Base-by-base conservation (phyloP, 805 yeast species). In the Zygotorulaspora florentina region DNA sequence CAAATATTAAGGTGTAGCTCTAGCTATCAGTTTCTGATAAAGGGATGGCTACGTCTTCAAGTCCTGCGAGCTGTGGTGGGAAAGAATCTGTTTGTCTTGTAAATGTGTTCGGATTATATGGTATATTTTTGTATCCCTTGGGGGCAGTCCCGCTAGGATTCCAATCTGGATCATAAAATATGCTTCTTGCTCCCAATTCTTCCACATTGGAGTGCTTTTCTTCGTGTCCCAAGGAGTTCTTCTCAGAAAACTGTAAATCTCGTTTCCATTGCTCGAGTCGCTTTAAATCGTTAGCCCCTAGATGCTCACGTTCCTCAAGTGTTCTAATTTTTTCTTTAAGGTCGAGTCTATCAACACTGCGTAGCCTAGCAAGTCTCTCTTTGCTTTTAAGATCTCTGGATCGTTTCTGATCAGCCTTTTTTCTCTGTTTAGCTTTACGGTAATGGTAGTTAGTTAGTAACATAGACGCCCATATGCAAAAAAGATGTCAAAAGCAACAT, bases 131-230 rank as follows among this genome's bases (percentile, higher is more conserved):
- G 35, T 52, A 53, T 13, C 64, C 54, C 3, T 48, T 42, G 0
- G 85, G 85, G 0, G 81, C 77, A 39, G 56, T 62, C 0, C 88
- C 88, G 4, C 72, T 56, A 2, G 83, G 81, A 48, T 83, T 83
- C 67, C 84, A 73, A 50, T 82, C 86, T 3, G 83, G 80, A 53
- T 83, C 83, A 61, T 77, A 81, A 57, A 76, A 83, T 1, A 80
- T 68, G 7, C 86, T 80, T 31, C 70, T 64, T 25, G 53, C 56
- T 1, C 81, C 83, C 54, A 76, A 63, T 57, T 68, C 49, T 47
- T 54, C 20, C 18, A 10, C n/a, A 37, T 15, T n/a, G 7, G 35
- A 25, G 3, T 48, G 33, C 10, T 15, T 20, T 8, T 40, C 26
- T 13, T 50, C 45, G 28, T 10, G 17, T 9, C 53, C 46, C 35